Percentiles rank a stretch among this genome's conserved stretches.
phyloP scores from a whole-genome alignment of 163 green algal genomes.

The Coccomyxa subellipsoidea region DNA sequence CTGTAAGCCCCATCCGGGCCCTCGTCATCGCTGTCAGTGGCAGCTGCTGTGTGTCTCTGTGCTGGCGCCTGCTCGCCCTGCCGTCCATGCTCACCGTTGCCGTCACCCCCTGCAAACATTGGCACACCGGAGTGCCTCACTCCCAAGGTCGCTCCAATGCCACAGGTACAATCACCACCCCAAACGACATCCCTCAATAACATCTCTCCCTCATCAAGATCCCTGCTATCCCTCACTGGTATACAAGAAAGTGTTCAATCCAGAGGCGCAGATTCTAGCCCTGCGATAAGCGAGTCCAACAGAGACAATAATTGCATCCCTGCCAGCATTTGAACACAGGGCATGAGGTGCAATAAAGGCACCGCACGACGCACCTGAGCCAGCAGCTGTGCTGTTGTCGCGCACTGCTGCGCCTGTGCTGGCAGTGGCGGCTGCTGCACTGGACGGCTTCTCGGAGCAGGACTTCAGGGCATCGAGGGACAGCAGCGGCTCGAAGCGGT shows the following conservation, averaged over 20 bases:
- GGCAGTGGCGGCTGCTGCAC: neutral
- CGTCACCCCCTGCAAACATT: too few relatives aligned
- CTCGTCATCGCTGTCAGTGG: neutral
- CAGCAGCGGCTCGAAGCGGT: conserved; percentile 23
- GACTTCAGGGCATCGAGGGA: conserved; percentile 13
- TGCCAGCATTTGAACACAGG: too few relatives aligned
- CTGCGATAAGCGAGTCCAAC: too few relatives aligned
- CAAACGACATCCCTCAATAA: too few relatives aligned
- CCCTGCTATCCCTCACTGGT: too few relatives aligned
- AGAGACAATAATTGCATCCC: neutral
- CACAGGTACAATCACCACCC: too few relatives aligned
- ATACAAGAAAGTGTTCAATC: too few relatives aligned
- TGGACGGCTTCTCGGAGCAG: neutral
- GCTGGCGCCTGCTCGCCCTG: neutral
- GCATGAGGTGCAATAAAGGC: too few relatives aligned
- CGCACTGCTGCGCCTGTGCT: neutral
- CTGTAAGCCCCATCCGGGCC: neutral
- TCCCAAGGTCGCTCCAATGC: too few relatives aligned
- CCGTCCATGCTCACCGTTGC: neutral
- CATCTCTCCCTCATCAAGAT: too few relatives aligned
- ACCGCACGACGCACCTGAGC: neutral
- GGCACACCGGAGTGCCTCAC: too few relatives aligned
- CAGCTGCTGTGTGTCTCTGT: neutral
- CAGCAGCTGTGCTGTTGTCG: neutral
- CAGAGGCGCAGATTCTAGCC: too few relatives aligned